Base-by-base conservation (phyloP, 2,329 filamentous ascomycete genomes). In the Raffaelea albimanens region DNA sequence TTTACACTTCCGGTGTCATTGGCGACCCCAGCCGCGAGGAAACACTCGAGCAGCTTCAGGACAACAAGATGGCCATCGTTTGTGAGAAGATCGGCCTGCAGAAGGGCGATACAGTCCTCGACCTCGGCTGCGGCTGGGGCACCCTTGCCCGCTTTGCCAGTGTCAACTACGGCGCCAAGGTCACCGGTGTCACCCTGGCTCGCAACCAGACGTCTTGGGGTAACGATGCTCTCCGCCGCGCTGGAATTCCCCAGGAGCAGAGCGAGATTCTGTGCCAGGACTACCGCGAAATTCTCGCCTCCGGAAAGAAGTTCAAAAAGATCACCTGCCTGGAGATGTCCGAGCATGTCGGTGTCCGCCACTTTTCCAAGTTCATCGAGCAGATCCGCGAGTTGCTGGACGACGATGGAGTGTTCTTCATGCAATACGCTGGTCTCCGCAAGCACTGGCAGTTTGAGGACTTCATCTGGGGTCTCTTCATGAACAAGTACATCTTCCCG, bases 401-500 rank as follows among this genome's bases (percentile, higher is more conserved):
- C 53, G 93, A 97, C 56, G 89, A 97, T 56, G 93, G 93, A 65
- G 80, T 88, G 56, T 95, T 97, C 74, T 96, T 93, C 78, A 76
- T 97, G 52, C 93, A 97, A 68, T 89, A 94, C 59, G 89, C 91
- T 58, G 93, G 93, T 70, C 78, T 98, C 52, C 85, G 93, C 58
- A 94, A 94, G 73, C 74, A 78, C 54, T 97, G 93, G 93, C 93
- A 97, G 68, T 97, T 95, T 63, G 90, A 97, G 75, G 91, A 97
- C 70, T 78, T 96, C 45, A 86, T 91, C 66, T 97, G 93, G 93
- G 93, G 93, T 64, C 78, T 97, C 42, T 97, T 96, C 78, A 95
- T 97, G 89, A 97, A 97, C 83, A 96, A 95, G 74, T 95, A 97
- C 69, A 77, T 97, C 66, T 97, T 97, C 79, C 93, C 90, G 31